Percentiles rank a stretch among this genome's conserved stretches.
Evolutionary conservation across 345 rosid genomes (phyloP).

Genomic region (Linum tenue): DNA sequence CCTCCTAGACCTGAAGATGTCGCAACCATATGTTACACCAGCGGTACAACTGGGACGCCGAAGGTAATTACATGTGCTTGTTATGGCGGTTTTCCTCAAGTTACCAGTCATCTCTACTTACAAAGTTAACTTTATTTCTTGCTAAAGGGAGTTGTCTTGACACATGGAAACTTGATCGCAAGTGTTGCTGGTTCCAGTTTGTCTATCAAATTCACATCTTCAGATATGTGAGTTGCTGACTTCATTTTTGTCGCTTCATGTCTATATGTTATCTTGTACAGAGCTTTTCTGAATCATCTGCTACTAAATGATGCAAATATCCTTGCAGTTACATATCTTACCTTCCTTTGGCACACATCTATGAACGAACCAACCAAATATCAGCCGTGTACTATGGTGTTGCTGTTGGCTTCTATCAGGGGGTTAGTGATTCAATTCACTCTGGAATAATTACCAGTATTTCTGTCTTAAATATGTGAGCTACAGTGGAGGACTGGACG

Average conservation of each 20-base stretch:
- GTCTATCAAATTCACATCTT: slow-evolving; percentile 13
- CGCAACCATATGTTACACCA: slow-evolving; percentile 29
- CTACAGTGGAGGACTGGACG: not conserved
- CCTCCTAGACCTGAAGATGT: slow-evolving; percentile 24
- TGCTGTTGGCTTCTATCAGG: slow-evolving; percentile 12
- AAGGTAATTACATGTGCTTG: not conserved
- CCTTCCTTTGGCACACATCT: slow-evolving; percentile 28
- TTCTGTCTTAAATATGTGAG: slow-evolving; percentile 3
- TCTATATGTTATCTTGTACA: not conserved
- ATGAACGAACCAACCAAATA: slow-evolving; percentile 17
- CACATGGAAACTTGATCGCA: slow-evolving; percentile 21
- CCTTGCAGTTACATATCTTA: slow-evolving; percentile 23
- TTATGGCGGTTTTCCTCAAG: not conserved
- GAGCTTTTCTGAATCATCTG: not conserved
- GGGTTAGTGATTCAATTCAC: slow-evolving; percentile 10
- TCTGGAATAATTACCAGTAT: not conserved
- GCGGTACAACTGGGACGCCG: slow-evolving; percentile 31
- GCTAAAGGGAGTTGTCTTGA: slow-evolving; percentile 26
- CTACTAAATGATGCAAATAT: not conserved
- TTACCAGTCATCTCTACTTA: not conserved
- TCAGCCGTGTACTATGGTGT: not conserved
- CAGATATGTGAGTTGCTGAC: slow-evolving; percentile 20
- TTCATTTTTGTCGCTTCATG: slow-evolving; percentile 9
- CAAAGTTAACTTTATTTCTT: not conserved
- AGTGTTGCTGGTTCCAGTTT: slow-evolving; percentile 12